phyloP scores from a whole-genome alignment of 345 rosid genomes.

The Eucalyptus dawsonii region DNA sequence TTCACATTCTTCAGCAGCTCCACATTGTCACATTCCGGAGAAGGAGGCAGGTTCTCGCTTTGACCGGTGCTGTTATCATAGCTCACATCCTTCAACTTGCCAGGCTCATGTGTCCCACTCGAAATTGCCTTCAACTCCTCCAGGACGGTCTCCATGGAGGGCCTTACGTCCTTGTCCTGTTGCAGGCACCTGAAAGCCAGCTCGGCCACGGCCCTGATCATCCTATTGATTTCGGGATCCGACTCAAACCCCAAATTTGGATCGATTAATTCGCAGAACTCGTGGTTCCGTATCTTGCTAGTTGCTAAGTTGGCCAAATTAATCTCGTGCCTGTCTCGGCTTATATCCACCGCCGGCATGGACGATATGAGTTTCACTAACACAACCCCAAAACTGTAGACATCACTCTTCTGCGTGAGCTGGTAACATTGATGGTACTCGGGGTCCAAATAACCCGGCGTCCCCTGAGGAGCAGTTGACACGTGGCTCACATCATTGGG shows the following conservation, averaged over 20 bases:
- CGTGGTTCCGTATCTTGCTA: constrained; percentile 29
- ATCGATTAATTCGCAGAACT: constrained; percentile 35
- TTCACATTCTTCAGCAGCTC: constrained; percentile 10
- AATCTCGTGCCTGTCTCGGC: constrained; percentile 36
- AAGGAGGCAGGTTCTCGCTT: not conserved
- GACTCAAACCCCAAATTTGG: constrained; percentile 31
- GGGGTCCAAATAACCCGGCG: constrained; percentile 60
- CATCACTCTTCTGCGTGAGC: constrained; percentile 53
- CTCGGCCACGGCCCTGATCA: constrained; percentile 40
- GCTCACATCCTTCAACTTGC: not conserved
- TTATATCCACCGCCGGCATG: constrained; percentile 55
- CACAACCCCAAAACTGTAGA: constrained; percentile 72
- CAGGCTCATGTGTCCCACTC: not conserved
- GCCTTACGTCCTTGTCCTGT: constrained; percentile 42
- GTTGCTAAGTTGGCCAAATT: constrained; percentile 49
- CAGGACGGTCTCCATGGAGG: constrained; percentile 40
- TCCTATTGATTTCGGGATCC: constrained; percentile 19
- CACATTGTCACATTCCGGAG: constrained; percentile 19
- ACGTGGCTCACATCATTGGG: constrained; percentile 44
- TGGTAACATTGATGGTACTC: constrained; percentile 56
- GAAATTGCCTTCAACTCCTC: constrained; percentile 24
- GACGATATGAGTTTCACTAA: constrained; percentile 49
- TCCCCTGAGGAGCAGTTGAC: constrained; percentile 67
- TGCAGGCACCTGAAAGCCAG: constrained; percentile 26
- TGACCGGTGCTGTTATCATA: not conserved